Conservation (phyloP, 345 rosid genomes). For the Gossypium bickii region DNA sequence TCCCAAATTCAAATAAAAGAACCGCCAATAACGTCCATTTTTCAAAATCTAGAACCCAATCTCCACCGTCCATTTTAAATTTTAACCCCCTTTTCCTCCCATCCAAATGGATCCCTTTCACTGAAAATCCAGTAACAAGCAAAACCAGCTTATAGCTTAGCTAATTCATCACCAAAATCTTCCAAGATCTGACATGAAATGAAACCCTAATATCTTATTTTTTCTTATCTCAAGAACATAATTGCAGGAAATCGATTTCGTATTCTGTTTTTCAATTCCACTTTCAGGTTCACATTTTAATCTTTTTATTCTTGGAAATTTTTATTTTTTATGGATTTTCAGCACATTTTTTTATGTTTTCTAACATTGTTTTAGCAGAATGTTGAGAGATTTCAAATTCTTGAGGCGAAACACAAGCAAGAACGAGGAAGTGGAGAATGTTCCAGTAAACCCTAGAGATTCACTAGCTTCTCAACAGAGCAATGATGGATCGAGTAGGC, state of each 20-base stretch:
- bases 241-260: slow-evolving; percentile 31
- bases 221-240: background rate
- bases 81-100: background rate
- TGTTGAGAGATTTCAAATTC: slow-evolving; percentile 67
- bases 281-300: slow-evolving; percentile 35
- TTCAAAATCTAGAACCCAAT: slow-evolving; percentile 20
- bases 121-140: slow-evolving; percentile 1
- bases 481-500: slow-evolving; percentile 46
- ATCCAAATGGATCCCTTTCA: background rate
- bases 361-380: slow-evolving; percentile 22
- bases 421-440: slow-evolving; percentile 69
- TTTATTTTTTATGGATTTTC: slow-evolving; percentile 1
- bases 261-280: slow-evolving; percentile 36
- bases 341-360: background rate
- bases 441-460: slow-evolving; percentile 53
- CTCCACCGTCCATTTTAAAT: slow-evolving; percentile 38
- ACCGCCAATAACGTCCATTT: slow-evolving; percentile 34
- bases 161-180: slow-evolving; percentile 1
- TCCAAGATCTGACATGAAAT: slow-evolving; percentile 6
- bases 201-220: slow-evolving; percentile 7
- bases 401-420: slow-evolving; percentile 54
- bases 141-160: background rate
- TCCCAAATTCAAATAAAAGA: slow-evolving; percentile 43
- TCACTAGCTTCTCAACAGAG: slow-evolving; percentile 40
- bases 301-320: background rate